Evolutionary conservation across 139 green algal species (phyloP), one percentile per base, ranked within the genome.

Genomic region (Picochlorum costavermella): DNA sequence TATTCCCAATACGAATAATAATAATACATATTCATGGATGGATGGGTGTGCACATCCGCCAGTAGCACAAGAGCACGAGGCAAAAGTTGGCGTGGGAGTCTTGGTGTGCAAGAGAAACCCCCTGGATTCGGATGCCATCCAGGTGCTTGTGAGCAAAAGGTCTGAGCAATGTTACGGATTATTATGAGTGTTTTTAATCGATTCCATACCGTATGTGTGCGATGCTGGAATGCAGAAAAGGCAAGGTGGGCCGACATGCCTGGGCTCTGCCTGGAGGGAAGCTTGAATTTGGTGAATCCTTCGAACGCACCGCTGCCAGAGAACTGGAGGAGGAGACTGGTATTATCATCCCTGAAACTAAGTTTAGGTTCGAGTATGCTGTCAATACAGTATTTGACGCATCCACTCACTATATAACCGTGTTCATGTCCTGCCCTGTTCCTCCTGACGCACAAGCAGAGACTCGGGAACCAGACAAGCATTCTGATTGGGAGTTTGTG

Each of bases 221-320:
- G 10, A 13, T 58, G 6, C 25, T 58, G 65, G 6, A 40, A 9
- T 53, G 65, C 64, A 81, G 79, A 53, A 81, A 78, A 8, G 73
- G 77, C 2, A 60, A 62, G 0, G 72, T 78, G 48, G 82, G 81
- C 6, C 13, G 56, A 0, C 77, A 73, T 2, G 65, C 75, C 13
- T 85, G 28, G 16, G 82, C 82, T 1, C 64, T 88, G 33, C 82
- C 82, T 25, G 82, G 82, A 13, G 82, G 82, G 1, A 67, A 87
- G 37, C 49, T 88, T n/a, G 80, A 86, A 67, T 43, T 65, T 11
- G 64, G 66, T 1, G 82, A 88, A 46, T 74, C 46, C 14, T 81
- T 80, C 23, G 72, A 83, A 37, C 31, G 66, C 44, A 83, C 74
- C 56, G 82, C 80, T 4, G 30, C 40, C 1, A 55, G 82, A 25